Evolutionary conservation across 83 land plant genomes (phyloP).

Genomic region (Thuja plicata): DNA sequence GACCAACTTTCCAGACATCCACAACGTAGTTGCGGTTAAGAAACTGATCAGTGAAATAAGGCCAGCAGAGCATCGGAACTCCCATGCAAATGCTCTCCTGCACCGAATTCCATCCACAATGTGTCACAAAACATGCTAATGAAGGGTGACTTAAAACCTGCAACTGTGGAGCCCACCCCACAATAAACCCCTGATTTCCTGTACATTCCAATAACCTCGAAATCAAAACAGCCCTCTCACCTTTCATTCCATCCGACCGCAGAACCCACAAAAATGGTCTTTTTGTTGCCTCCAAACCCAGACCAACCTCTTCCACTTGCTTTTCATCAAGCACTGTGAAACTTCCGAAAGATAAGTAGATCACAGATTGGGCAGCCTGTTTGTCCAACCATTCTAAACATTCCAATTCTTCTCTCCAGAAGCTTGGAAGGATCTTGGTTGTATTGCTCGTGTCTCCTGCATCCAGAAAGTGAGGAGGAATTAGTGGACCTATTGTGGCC

Average conservation of each 20-base stretch:
- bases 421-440: background rate
- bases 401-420: background rate
- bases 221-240: background rate
- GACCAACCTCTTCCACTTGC: conserved; percentile 20
- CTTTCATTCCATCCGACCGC: background rate
- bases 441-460: background rate
- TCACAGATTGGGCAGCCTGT: conserved; percentile 44
- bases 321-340: background rate
- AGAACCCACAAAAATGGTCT: background rate
- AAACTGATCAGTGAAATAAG: conserved; percentile 27
- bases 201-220: conserved; percentile 19
- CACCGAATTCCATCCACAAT: no score
- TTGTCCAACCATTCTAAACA: conserved; percentile 41
- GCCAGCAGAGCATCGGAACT: conserved; percentile 25
- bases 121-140: conserved; percentile 18
- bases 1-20: conserved; percentile 29
- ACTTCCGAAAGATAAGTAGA: conserved; percentile 30
- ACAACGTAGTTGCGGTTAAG: conserved; percentile 14
- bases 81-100: conserved; percentile 20
- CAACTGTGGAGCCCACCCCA: conserved; percentile 38
- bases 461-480: background rate
- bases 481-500: background rate
- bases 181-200: conserved; percentile 19
- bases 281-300: conserved; percentile 17
- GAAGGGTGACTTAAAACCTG: conserved; percentile 33